Conservation (phyloP, 495 filamentous ascomycete species). For the Penicillium ochrochloron region DNA sequence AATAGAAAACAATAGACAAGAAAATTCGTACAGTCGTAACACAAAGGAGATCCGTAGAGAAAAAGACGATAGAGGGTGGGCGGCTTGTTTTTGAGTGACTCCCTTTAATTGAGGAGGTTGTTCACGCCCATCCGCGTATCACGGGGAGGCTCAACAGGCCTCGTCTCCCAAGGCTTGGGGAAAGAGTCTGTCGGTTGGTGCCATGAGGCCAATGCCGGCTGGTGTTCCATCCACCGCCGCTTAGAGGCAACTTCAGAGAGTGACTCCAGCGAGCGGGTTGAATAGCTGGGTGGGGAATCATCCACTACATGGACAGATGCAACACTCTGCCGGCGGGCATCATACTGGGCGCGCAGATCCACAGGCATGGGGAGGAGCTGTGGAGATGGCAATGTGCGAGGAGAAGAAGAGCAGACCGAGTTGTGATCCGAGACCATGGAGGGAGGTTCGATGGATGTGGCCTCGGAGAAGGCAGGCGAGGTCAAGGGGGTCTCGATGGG, state of each 20-base stretch:
- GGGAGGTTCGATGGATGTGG: constrained; percentile 67
- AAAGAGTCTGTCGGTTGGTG: constrained; percentile 31
- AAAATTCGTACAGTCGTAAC: constrained; percentile 32
- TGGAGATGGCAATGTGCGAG: constrained; percentile 49
- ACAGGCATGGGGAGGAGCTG: constrained; percentile 47
- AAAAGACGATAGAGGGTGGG: constrained; percentile 11
- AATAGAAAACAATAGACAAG: constrained; percentile 24
- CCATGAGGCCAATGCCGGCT: constrained; percentile 37
- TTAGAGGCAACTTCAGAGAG: constrained; percentile 40
- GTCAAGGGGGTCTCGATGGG: constrained; percentile 66
- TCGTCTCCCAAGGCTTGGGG: constrained; percentile 31
- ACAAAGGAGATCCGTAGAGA: constrained; percentile 13
- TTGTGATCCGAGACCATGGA: constrained; percentile 74
- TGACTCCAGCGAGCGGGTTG: constrained; percentile 33
- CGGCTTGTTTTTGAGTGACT: background rate
- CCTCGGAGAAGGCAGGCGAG: constrained; percentile 67
- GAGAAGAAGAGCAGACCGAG: constrained; percentile 64
- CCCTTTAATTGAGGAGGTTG: constrained; percentile 42
- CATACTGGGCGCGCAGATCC: constrained; percentile 41
- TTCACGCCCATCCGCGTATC: constrained; percentile 53
- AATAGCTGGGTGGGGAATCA: constrained; percentile 31
- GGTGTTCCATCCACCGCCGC: constrained; percentile 41
- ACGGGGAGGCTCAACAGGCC: constrained; percentile 33
- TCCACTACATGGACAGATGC: constrained; percentile 36
- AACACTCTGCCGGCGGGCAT: constrained; percentile 35